Percentiles rank a stretch among this genome's conserved stretches.
These are phyloP conservation scores for Fusarium citri DNA, from an alignment of 2,329 filamentous ascomycete species.

Conservation along the genomic window DNA sequence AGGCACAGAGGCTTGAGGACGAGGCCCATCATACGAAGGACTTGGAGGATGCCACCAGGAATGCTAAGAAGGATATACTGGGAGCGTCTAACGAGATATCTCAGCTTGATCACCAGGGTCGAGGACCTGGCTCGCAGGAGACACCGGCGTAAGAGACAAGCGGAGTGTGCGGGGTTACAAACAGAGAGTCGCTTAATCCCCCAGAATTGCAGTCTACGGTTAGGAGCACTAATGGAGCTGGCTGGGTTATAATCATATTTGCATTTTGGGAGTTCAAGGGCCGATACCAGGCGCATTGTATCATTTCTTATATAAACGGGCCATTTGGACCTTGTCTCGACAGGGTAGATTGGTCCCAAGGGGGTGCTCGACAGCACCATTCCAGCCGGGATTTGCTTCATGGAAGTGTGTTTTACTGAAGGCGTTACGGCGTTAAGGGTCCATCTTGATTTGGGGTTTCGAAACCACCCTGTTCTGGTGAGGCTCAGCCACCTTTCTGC, in stretches of 20 bases:
- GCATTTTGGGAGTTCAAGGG: constrained; percentile 43
- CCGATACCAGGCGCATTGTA: constrained; percentile 40
- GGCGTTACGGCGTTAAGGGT: constrained; percentile 26
- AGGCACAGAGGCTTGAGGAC: constrained; percentile 64
- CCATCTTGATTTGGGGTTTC: neutral
- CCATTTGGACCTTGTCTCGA: constrained; percentile 5
- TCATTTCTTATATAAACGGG: constrained; percentile 37
- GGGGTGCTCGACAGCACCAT: constrained; percentile 11
- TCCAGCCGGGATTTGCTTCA: constrained; percentile 4
- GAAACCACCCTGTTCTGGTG: constrained; percentile 3
- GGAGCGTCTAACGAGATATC: constrained; percentile 27
- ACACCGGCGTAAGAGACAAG: constrained; percentile 23
- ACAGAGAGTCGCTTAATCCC: constrained; percentile 42
- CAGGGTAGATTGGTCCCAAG: neutral
- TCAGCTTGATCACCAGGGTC: constrained; percentile 17
- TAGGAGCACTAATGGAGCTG: constrained; percentile 43
- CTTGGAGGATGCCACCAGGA: constrained; percentile 42
- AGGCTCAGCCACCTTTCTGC: neutral
- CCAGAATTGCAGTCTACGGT: constrained; percentile 28
- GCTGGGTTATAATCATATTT: constrained; percentile 37
- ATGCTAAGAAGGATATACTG: constrained; percentile 37
- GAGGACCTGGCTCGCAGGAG: constrained; percentile 23
- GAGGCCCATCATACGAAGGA: constrained; percentile 53
- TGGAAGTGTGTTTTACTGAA: neutral
- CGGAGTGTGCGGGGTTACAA: constrained; percentile 27